phyloP scores from a whole-genome alignment of 1,284 basidiomycete genomes.

The Chiua sp. region DNA sequence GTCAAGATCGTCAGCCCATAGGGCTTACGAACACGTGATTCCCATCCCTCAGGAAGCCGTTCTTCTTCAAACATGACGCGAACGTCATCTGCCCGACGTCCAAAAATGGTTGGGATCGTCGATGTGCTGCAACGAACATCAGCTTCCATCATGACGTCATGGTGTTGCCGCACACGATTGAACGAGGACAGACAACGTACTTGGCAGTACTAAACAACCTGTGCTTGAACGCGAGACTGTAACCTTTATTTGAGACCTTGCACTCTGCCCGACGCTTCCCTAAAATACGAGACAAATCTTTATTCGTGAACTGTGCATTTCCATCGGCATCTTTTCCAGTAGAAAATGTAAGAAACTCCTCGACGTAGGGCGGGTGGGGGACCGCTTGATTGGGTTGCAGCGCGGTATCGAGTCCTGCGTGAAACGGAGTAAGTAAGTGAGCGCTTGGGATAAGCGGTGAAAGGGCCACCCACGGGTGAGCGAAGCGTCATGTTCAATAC shows the following conservation, averaged over 20 bases:
- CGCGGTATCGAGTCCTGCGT: slow-evolving; percentile 59
- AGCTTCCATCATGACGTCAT: neutral
- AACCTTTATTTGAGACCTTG: slow-evolving; percentile 56
- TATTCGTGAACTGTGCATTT: slow-evolving; percentile 50
- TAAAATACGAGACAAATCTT: slow-evolving; percentile 60
- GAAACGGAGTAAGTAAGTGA: neutral
- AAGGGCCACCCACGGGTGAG: slow-evolving; percentile 48
- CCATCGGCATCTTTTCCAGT: slow-evolving; percentile 59
- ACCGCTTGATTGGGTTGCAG: slow-evolving; percentile 57
- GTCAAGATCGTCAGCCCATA: slow-evolving; percentile 62
- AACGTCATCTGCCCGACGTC: slow-evolving; percentile 62
- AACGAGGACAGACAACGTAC: slow-evolving; percentile 43
- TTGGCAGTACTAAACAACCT: slow-evolving; percentile 69
- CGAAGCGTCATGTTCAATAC: slow-evolving; percentile 80
- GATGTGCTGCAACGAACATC: slow-evolving; percentile 42
- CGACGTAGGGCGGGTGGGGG: slow-evolving; percentile 53
- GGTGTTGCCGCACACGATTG: no score
- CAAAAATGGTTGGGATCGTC: slow-evolving; percentile 66
- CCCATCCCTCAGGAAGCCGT: slow-evolving; percentile 70
- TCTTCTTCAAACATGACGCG: slow-evolving; percentile 63
- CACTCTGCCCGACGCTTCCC: slow-evolving; percentile 63
- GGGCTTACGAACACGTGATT: slow-evolving; percentile 54
- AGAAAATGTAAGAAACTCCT: slow-evolving; percentile 60
- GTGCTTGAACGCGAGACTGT: slow-evolving; percentile 52
- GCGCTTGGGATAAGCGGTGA: neutral